Evolutionary conservation across 2,329 filamentous ascomycete species (phyloP), one percentile per base, ranked within the genome.

Genomic region (Fusarium gaditjirri): DNA sequence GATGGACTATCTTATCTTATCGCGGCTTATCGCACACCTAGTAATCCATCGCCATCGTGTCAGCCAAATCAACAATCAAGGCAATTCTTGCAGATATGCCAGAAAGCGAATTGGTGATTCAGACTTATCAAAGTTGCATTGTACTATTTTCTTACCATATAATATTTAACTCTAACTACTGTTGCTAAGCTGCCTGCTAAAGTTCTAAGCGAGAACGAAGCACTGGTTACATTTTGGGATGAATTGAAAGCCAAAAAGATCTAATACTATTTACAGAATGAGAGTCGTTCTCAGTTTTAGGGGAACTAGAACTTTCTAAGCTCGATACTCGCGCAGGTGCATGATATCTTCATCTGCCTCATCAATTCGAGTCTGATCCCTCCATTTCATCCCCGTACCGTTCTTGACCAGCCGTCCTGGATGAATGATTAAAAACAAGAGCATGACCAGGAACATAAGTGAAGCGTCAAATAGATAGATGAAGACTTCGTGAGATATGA

Each of bases 401-500:
- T 50, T 19, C 10, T 21, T 61, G 9, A 63, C 23, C 11, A 68
- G 35, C 1, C 63, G 49, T 19, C 65, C 65, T 3, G 65, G 65
- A 14, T 68, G 63, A 3, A 68, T 5, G 5, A 56, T 8, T 5
- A 72, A 29, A 43, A 86, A 80, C 35, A 84, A 57, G 0, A 78
- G 65, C 77, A 86, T 81, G 6, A 85, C 83, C 9, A 78, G 12
- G 8, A 74, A 78, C 83, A 86, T 86, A 6, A 81, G 76, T 5
- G 78, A 57, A 1, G 82, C 79, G 61, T 86, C 84, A 41, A 86
- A 85, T n/a, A 85, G 59, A 55, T 85, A 86, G 1, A 85, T 73
- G 39, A 80, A 83, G 2, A 76, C 71, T 69, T 86, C 84, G 39
- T 84, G 80, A 4, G 77, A 79, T 46, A 85, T 79, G 0, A 85